Evolutionary conservation across 2,329 filamentous ascomycete genomes (phyloP), one percentile per base, ranked within the genome.

Genomic region (Diaporthe longicolla): DNA sequence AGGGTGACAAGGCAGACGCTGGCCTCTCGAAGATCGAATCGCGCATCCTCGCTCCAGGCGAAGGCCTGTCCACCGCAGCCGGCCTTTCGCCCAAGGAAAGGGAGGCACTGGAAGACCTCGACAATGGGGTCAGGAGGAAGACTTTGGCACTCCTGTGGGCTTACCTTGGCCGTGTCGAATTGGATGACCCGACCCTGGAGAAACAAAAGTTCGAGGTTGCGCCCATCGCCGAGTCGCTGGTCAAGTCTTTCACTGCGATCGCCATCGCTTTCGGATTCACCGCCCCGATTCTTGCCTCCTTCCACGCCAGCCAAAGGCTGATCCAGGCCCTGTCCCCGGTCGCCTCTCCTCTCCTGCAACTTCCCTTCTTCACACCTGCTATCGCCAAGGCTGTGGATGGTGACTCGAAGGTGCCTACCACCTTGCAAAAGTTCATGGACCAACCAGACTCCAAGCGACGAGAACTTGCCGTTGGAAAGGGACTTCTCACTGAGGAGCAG

Each of bases 131-230:
- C 32, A 92, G 94, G 77, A 90, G 97, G 80, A 98, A 98, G 87
- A 93, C 95, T 10, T 87, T 98, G 58, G 94, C 93, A 68, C 88
- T 99, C 73, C 88, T 99, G 21, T 99, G 97, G 97, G 95, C 97
- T 55, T 98, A 99, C 82, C 90, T 98, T 63, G 94, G 94, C 75
- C 93, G 97, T 61, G 88, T 97, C 72, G 94, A 98, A 79, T 89
- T 99, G 32, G 93, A 93, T 57, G 95, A 98, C 79, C 83, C 89
- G 70, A 87, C 89, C 43, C 88, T 98, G 71, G 93, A 97, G 79
- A 92, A 92, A 81, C 92, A 95, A 83, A 99, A 98, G 86, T 95
- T 93, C 82, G 93, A 97, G 82, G 91, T 97, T 76, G 95, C 94
- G 26, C 95, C 96, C 24, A 93, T 97, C 76, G 97, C 96, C 37